phyloP scores from a whole-genome alignment of 768 basidiomycete species.

The Rhizopogon sp. region DNA sequence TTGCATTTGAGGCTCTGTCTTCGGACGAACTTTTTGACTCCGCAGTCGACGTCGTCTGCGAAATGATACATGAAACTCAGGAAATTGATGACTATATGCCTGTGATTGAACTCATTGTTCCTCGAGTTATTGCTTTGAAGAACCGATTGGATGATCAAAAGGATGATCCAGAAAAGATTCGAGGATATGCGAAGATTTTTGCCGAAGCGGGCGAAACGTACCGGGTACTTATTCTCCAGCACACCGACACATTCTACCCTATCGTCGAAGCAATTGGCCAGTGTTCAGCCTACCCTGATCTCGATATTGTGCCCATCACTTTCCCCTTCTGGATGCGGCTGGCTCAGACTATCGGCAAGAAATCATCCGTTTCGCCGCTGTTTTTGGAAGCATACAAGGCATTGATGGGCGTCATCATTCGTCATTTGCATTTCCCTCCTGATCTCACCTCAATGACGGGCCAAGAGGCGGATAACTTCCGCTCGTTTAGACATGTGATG shows the following conservation, averaged over 20 bases:
- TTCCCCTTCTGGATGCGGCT: constrained; percentile 99
- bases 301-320: constrained; percentile 96
- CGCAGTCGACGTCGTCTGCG: constrained; percentile 88
- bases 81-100: constrained; percentile 93
- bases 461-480: constrained; percentile 91
- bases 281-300: constrained; percentile 88
- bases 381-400: constrained; percentile 80
- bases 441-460: constrained; percentile 60
- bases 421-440: constrained; percentile 86
- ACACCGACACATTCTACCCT: constrained; percentile 90
- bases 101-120: constrained; percentile 84
- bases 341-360: constrained; percentile 83
- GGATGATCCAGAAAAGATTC: constrained; percentile 84
- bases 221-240: constrained; percentile 79
- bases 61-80: constrained; percentile 96
- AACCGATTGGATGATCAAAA: constrained; percentile 51
- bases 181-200: constrained; percentile 87
- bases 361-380: constrained; percentile 61
- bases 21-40: constrained; percentile 89
- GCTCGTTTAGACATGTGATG: constrained; percentile 95
- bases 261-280: constrained; percentile 92
- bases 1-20: constrained; percentile 77
- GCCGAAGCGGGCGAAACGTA: constrained; percentile 98
- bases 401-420: constrained; percentile 82
- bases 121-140: constrained; percentile 73